Percentiles rank a stretch among this genome's conserved stretches.
These are phyloP conservation scores for Oropetium thomaeum DNA, from an alignment of 176 grass and related monocot species.

Conservation along the genomic window DNA sequence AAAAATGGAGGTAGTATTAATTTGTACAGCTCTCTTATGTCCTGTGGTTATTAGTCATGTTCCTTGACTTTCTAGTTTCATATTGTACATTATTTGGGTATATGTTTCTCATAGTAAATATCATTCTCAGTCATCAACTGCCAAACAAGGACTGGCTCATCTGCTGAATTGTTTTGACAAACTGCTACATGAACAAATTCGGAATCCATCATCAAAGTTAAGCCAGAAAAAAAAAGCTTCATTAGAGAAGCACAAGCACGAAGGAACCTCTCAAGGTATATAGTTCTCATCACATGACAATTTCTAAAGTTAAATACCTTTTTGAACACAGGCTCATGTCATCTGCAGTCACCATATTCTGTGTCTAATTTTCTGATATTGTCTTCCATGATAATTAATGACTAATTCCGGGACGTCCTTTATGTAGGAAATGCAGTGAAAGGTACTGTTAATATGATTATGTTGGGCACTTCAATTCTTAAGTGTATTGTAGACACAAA, in stretches of 20 bases:
- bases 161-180: constrained; percentile 61
- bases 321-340: constrained; percentile 10
- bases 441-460: constrained; percentile 46
- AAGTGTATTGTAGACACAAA: constrained; percentile 66
- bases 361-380: background rate
- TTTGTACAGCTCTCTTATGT: background rate
- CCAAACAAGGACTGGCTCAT: constrained; percentile 55
- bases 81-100: background rate
- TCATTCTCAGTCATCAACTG: constrained; percentile 43
- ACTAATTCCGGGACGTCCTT: constrained; percentile 23
- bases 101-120: constrained; percentile 26
- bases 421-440: constrained; percentile 50
- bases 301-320: background rate
- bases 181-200: constrained; percentile 35
- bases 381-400: background rate
- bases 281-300: background rate
- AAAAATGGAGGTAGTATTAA: too few species aligned
- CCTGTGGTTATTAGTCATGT: constrained; percentile 1
- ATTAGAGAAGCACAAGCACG: constrained; percentile 33
- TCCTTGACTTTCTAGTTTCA: constrained; percentile 7
- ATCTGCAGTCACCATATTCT: background rate
- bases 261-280: constrained; percentile 52
- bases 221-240: constrained; percentile 36
- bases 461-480: constrained; percentile 62
- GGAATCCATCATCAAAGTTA: constrained; percentile 22